Base-by-base conservation (phyloP, 768 basidiomycete genomes). In the Rhodosporidiobolus sp. region DNA sequence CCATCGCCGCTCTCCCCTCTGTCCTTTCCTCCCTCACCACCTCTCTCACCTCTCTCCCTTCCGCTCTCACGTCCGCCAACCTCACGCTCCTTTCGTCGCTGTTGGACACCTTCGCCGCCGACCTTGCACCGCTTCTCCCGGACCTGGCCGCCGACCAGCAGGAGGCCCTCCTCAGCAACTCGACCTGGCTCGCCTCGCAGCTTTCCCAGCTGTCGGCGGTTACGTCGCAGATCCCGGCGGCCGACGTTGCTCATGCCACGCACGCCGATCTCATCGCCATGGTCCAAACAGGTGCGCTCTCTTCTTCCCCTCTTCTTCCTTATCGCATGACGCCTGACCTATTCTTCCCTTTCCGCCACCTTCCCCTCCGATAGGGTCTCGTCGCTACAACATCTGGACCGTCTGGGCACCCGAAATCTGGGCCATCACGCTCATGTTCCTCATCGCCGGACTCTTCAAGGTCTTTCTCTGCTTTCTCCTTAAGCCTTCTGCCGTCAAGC, bases 331-430 rank as follows among this genome's bases (percentile, higher is more conserved):
- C n/a, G n/a, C 7, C 38, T 43, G 38, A 43, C 38, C 38, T 43
- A 14, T 43, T 7, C 7, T 14, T 7, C 38, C 38, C 14, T 14
- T 7, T 43, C 38, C 38, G 8, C 8, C 38, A 7, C 14, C 38
- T 43, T 43, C 38, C 38, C 38, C 14, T 43, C 8, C 14, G 8
- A 43, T 14, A 43, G 38, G 38, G 8, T 43, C 38, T 43, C 38
- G 38, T 14, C 45, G 58, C 28, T 67, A 67, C 65, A 1, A 12
- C 10, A 32, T 67, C 50, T 14, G 50, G 4, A 67, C 57, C 24
- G 1, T 52, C 14, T 67, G 58, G 57, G 48, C 49, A 20, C 65
- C 65, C 9, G 65, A 67, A 10, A 8, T 43, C 12, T 67, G 57
- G 57, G 50, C 49, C 5, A 30, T 67, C 20, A 9, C 43, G 12